phyloP scores from a whole-genome alignment of 2,329 filamentous ascomycete species.

The Blumeriella jaapii region DNA sequence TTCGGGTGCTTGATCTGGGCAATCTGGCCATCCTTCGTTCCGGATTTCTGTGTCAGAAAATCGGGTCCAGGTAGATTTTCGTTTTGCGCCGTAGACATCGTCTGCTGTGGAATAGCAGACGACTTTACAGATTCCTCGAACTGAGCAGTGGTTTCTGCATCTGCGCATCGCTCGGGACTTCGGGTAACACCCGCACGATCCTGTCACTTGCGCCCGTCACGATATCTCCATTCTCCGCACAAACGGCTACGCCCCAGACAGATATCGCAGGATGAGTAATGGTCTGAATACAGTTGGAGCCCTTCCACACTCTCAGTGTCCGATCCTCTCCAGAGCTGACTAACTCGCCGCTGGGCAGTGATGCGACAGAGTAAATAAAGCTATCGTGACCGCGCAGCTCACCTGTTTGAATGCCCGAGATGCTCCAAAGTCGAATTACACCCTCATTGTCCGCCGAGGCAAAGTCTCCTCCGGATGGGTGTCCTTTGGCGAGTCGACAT shows the following conservation, averaged over 20 bases:
- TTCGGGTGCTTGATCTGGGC: slow-evolving; percentile 80
- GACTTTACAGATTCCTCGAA: slow-evolving; percentile 76
- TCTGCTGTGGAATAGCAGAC: slow-evolving; percentile 80
- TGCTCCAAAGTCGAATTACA: slow-evolving; percentile 74
- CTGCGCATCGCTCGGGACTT: slow-evolving; percentile 55
- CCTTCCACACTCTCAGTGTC: slow-evolving; percentile 84
- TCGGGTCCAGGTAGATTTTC: slow-evolving; percentile 83
- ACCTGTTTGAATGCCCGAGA: slow-evolving; percentile 64
- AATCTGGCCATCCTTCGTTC: slow-evolving; percentile 93
- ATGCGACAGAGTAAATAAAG: slow-evolving; percentile 81
- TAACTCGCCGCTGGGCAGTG: slow-evolving; percentile 72
- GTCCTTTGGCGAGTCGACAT: slow-evolving; percentile 62
- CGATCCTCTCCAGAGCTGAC: slow-evolving; percentile 89
- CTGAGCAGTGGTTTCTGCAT: slow-evolving; percentile 51
- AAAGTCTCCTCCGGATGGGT: slow-evolving; percentile 79
- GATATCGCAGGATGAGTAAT: slow-evolving; percentile 96
- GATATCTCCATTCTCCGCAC: slow-evolving; percentile 74
- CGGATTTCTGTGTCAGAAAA: slow-evolving; percentile 68
- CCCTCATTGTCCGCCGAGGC: slow-evolving; percentile 92
- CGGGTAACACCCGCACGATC: slow-evolving; percentile 70
- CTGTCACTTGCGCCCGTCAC: slow-evolving; percentile 89
- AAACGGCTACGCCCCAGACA: slow-evolving; percentile 86
- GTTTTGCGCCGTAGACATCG: slow-evolving; percentile 75
- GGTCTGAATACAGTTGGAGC: slow-evolving; percentile 75
- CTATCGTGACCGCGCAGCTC: slow-evolving; percentile 82